A percentile compares a stretch with the other conserved stretches of the same genome.
phyloP scores from a whole-genome alignment of 108 stramenopile genomes.

The Cylindrotheca fusiformis region DNA sequence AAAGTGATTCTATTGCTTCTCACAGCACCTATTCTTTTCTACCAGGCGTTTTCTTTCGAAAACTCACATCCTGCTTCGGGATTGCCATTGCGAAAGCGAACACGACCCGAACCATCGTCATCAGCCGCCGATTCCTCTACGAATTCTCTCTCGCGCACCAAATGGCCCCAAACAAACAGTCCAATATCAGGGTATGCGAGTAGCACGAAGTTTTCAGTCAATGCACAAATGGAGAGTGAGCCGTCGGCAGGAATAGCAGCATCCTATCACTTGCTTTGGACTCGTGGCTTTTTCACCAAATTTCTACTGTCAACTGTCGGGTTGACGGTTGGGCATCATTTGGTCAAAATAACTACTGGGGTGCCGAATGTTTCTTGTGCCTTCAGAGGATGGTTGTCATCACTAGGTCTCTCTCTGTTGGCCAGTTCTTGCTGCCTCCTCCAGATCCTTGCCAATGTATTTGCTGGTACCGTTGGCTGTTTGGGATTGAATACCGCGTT shows the following conservation, averaged over 20 bases:
- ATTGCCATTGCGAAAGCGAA: too few relatives aligned
- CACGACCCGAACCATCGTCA: too few relatives aligned
- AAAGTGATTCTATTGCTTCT: too few relatives aligned
- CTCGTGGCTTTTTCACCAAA: constrained; percentile 23
- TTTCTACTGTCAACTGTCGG: constrained; percentile 10
- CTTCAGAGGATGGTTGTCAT: background rate
- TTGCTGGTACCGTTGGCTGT: constrained; percentile 66
- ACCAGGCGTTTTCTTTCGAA: too few relatives aligned
- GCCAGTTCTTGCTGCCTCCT: constrained; percentile 77
- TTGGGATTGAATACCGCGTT: constrained; percentile 81
- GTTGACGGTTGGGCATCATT: constrained; percentile 3
- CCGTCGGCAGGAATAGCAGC: background rate
- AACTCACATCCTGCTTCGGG: too few relatives aligned
- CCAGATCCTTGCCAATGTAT: constrained; percentile 66
- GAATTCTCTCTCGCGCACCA: too few relatives aligned
- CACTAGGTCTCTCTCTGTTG: constrained; percentile 40
- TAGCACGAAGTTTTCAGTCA: too few relatives aligned
- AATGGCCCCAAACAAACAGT: too few relatives aligned
- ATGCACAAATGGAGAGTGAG: too few relatives aligned
- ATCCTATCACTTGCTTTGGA: constrained; percentile 31
- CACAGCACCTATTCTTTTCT: too few relatives aligned
- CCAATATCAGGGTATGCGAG: too few relatives aligned
- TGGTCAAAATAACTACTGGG: background rate
- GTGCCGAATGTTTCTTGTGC: background rate
- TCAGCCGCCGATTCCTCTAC: too few relatives aligned